Evolutionary conservation across 1,284 basidiomycete species (phyloP), one percentile per base, ranked within the genome.

Genomic region (Gymnopus androsaceus): DNA sequence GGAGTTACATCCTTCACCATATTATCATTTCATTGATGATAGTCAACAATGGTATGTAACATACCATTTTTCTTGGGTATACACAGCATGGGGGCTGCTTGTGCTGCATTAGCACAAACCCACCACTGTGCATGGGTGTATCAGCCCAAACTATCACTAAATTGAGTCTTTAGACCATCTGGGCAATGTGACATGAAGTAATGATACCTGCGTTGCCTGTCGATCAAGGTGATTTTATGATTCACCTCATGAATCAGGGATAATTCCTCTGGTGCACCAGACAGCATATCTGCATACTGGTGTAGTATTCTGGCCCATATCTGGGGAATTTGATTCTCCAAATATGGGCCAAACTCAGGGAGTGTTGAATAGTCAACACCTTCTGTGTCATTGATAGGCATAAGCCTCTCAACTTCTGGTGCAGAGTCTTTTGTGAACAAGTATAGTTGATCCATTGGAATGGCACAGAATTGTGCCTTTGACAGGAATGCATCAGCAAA

Each of bases 151-250:
- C n/a, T n/a, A n/a, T n/a, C n/a, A n/a, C n/a, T n/a, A n/a, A n/a
- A n/a, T n/a, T n/a, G n/a, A n/a, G n/a, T n/a, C n/a, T n/a, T n/a
- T n/a, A 74, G 69, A 25, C 72, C 70, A 49, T 74, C 72, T 1
- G 73, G 74, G 47, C 77, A 58, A 2, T 72, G 75, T 0, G n/a
- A n/a, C n/a, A n/a, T 23, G 46, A 66, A 63, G 50, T 69, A 68
- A 1, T 50, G 47, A 38, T 69, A 68, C 54, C 34, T 55, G 56
- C 57, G 59, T 15, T 56, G 54, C n/a, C 61, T 49, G 30, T 73
- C 65, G 0, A 71, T 61, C 0, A 72, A 55, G 4, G 63, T 61
- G 14, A 73, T 72, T 25, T 65, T 53, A 54, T 74, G 71, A 59
- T 72, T 72, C 0, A 73, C 64, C 8, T 62, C 63, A 1, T 63